Conservation (phyloP, 2,329 filamentous ascomycete species). For the Intubia oerlemansii region DNA sequence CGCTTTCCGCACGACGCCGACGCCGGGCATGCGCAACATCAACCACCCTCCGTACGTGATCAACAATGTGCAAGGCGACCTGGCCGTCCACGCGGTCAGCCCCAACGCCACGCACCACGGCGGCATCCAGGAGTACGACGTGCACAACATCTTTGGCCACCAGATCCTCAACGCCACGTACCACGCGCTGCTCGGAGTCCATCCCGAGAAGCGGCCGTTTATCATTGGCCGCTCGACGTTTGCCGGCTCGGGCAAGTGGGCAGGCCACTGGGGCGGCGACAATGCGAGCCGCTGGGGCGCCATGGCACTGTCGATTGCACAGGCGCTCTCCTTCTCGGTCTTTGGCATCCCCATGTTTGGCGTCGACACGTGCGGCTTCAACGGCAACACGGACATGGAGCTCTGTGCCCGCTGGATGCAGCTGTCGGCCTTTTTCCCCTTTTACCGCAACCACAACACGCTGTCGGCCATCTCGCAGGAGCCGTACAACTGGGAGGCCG, state of each 20-base stretch:
- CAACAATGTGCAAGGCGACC: conserved; percentile 50
- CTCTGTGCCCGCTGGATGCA: conserved; percentile 59
- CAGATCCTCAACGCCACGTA: conserved; percentile 62
- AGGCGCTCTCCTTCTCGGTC: conserved; percentile 39
- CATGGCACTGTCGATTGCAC: conserved; percentile 34
- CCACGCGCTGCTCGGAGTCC: conserved; percentile 40
- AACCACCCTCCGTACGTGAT: conserved; percentile 59
- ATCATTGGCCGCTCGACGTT: conserved; percentile 70
- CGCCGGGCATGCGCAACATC: conserved; percentile 41
- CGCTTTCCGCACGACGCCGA: conserved; percentile 38
- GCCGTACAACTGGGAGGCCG: conserved; percentile 47
- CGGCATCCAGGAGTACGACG: conserved; percentile 54
- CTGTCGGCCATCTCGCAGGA: conserved; percentile 32
- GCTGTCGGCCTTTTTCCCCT: conserved; percentile 51
- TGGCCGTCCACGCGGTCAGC: conserved; percentile 50
- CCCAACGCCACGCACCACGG: conserved; percentile 62
- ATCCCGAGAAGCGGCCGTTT: conserved; percentile 52
- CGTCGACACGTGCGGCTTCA: conserved; percentile 61
- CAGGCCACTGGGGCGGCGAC: conserved; percentile 40
- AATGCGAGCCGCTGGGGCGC: conserved; percentile 34
- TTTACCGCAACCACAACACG: conserved; percentile 49
- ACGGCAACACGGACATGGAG: conserved; percentile 39
- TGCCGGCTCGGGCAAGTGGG: conserved; percentile 50
- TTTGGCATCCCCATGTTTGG: conserved; percentile 51
- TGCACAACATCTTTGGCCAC: conserved; percentile 61